These are phyloP conservation scores for Pisolithus orientalis DNA, from an alignment of 768 basidiomycete genomes.

Conservation along the genomic window DNA sequence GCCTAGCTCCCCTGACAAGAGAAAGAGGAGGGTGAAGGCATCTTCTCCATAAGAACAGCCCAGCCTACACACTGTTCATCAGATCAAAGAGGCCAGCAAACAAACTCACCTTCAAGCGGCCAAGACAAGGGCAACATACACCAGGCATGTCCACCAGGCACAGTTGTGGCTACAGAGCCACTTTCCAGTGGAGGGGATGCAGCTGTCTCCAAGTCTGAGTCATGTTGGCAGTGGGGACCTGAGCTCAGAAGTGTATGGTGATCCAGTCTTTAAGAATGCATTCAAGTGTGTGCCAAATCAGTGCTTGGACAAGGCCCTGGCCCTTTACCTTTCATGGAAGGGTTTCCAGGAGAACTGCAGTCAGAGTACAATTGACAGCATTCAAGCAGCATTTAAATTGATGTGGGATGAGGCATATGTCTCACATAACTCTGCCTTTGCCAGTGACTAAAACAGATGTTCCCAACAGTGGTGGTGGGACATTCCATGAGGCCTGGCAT, in stretches of 20 bases:
- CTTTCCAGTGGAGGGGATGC: not conserved
- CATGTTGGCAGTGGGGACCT: not conserved
- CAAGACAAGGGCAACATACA: not conserved
- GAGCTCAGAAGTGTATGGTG: not conserved
- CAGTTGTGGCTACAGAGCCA: not conserved
- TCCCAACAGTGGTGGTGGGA: slow-evolving; percentile 12
- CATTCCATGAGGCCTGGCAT: slow-evolving; percentile 22
- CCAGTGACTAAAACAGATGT: no score
- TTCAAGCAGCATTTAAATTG: not conserved
- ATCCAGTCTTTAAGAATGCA: not conserved
- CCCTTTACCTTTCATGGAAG: not conserved
- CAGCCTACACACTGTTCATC: not conserved
- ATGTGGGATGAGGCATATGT: not conserved
- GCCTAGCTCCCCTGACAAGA: not conserved
- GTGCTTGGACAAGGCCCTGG: not conserved
- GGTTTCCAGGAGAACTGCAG: not conserved
- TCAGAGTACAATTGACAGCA: not conserved
- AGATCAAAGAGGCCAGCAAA: not conserved
- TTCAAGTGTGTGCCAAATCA: not conserved
- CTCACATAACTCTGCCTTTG: not conserved
- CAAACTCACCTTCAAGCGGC: not conserved
- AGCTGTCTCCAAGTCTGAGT: not conserved
- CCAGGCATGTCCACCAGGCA: no score
- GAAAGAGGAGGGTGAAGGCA: no score
- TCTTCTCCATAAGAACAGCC: not conserved